These are phyloP conservation scores for Microthyrium microscopicum DNA, from an alignment of 2,329 filamentous ascomycete species.

Conservation along the genomic window DNA sequence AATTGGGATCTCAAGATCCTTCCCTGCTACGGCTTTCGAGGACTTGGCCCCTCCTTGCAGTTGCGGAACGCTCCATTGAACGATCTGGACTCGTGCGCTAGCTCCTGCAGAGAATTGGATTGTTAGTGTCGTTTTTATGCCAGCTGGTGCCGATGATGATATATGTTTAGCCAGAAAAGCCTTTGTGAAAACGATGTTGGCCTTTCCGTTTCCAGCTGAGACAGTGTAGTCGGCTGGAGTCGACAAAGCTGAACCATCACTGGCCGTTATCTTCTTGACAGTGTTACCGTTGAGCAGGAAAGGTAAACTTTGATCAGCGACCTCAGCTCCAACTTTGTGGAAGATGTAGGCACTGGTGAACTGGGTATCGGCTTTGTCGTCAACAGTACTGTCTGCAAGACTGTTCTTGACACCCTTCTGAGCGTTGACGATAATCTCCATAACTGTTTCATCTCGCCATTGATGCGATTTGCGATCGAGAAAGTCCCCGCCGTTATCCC, in stretches of 20 bases:
- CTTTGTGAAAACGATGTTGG: slow-evolving; percentile 30
- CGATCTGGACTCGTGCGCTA: slow-evolving; percentile 28
- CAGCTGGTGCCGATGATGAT: slow-evolving; percentile 23
- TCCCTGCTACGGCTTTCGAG: slow-evolving; percentile 19
- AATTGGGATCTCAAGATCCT: slow-evolving; percentile 33
- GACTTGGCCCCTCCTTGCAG: slow-evolving; percentile 16
- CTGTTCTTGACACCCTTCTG: slow-evolving; percentile 29
- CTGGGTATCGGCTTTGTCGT: slow-evolving; percentile 29
- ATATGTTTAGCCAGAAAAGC: slow-evolving; percentile 31
- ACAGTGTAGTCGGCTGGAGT: slow-evolving; percentile 31
- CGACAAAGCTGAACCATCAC: slow-evolving; percentile 20
- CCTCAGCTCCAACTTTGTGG: slow-evolving; percentile 30
- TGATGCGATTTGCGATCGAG: slow-evolving; percentile 31
- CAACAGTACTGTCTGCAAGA: slow-evolving; percentile 35
- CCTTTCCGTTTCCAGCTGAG: no score
- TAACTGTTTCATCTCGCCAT: slow-evolving; percentile 35
- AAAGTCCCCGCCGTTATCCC: slow-evolving; percentile 43
- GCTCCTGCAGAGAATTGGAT: slow-evolving; percentile 37
- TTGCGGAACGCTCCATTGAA: slow-evolving; percentile 35
- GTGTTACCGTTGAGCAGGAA: slow-evolving; percentile 40
- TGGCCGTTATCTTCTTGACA: slow-evolving; percentile 24
- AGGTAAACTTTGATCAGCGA: slow-evolving; percentile 27
- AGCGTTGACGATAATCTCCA: slow-evolving; percentile 32
- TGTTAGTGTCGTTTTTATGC: slow-evolving; percentile 34
- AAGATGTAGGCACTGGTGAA: slow-evolving; percentile 38